Evolutionary conservation across 2,329 filamentous ascomycete genomes (phyloP), one percentile per base, ranked within the genome.

Genomic region (Claviceps arundinis): DNA sequence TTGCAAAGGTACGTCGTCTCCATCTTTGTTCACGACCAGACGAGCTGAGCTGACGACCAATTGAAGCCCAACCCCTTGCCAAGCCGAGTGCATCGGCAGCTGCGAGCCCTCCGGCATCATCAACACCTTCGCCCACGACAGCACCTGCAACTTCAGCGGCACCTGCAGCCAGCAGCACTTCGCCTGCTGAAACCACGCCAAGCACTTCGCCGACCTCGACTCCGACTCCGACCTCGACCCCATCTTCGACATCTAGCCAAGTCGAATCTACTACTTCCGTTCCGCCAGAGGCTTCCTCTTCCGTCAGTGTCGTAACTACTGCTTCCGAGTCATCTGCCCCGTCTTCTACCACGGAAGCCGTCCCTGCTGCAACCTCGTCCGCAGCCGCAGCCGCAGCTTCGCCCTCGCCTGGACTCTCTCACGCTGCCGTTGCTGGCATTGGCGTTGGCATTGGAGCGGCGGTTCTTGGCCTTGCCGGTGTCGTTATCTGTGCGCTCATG

Each of bases 401-500:
- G 13, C 24, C 55, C 2, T 48, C 48, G 11, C 47, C 56, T 16
- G 69, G 66, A 4, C 63, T 76, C n/a, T 68, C 69, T 3, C 62
- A 67, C 3, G 69, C 68, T 6, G 73, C 70, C 11, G 70, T 75
- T 53, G 70, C 70, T 44, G 76, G 76, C 8, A 74, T 79, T 52
- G 74, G 72, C 34, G 66, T 75, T 45, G 73, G 72, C 44, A 66
- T 69, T 30, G 70, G 66, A 22, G 69, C 69, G 14, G 71, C 61
- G n/a, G 68, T 66, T 5, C 60, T 74, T 11, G 68, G 68, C 19
- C 56, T 72, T 45, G 60, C 64, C 5, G 65, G 68, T 6, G 56
- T 74, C 8, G 69, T 62, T 5, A 58, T 70, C 46, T 73, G 65
- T 51, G 55, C 74, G 17, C 60, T 72, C 47, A 56, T 73, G 53